These are phyloP conservation scores for Glarea lozoyensis DNA, from an alignment of 495 filamentous ascomycete species.

Conservation along the genomic window DNA sequence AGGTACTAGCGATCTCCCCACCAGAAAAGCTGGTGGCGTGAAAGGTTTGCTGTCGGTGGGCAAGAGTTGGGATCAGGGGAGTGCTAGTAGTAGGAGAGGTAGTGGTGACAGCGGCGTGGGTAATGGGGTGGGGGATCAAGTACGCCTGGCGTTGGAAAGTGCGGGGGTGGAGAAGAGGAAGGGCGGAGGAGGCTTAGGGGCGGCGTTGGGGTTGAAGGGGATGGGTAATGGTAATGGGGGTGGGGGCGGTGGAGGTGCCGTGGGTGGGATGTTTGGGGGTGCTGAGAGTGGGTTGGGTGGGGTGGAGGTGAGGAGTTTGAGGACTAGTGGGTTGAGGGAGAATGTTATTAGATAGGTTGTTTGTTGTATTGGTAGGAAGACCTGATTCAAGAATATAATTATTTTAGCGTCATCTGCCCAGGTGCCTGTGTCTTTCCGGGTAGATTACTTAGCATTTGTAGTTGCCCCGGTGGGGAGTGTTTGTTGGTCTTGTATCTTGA, in stretches of 20 bases:
- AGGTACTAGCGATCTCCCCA: constrained; percentile 66
- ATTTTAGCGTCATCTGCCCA: too few relatives aligned
- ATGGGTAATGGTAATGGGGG: constrained; percentile 2
- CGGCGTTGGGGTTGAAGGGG: too few relatives aligned
- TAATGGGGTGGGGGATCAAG: constrained; percentile 28
- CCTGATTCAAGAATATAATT: too few relatives aligned
- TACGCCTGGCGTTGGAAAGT: constrained; percentile 26
- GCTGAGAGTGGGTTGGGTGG: too few relatives aligned
- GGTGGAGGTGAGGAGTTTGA: constrained; percentile 9
- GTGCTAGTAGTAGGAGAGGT: constrained; percentile 33
- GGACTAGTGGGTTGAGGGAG: constrained; percentile 21
- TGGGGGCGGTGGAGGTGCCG: constrained; percentile 4
- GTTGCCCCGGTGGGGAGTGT: too few relatives aligned
- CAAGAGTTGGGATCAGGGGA: constrained; percentile 16
- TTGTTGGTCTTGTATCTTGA: too few relatives aligned
- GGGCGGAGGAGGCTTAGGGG: too few relatives aligned
- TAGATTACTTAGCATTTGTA: too few relatives aligned
- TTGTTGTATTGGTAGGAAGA: too few relatives aligned
- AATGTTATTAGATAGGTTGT: constrained; percentile 9
- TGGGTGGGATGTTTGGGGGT: too few relatives aligned
- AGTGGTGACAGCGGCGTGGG: constrained; percentile 36
- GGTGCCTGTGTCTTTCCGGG: too few relatives aligned
- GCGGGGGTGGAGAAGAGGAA: neutral
- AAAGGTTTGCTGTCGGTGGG: constrained; percentile 48
- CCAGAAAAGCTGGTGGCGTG: constrained; percentile 68